These are phyloP conservation scores for Solanum peruvianum DNA, from an alignment of 257 asterid species.

Conservation along the genomic window DNA sequence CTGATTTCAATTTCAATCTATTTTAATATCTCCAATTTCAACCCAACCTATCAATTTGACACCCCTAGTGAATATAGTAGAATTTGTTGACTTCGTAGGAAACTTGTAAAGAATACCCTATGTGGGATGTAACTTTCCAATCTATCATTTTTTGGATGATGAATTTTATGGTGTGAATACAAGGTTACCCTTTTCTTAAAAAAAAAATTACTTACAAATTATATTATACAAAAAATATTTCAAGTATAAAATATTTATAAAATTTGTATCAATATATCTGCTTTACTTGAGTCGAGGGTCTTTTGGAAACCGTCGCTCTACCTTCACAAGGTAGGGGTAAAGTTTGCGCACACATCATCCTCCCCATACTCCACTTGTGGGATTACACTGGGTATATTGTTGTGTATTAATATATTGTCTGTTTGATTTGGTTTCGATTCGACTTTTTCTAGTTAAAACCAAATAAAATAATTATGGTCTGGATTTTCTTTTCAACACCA, in stretches of 20 bases:
- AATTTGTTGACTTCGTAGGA: no score
- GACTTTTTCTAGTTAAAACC: background rate
- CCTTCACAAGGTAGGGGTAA: background rate
- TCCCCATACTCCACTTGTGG: background rate
- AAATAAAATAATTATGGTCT: background rate
- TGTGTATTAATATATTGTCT: no score
- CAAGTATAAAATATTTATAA: background rate
- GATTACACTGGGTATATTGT: background rate
- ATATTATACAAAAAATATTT: background rate
- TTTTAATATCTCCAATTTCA: no score
- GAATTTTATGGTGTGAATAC: no score
- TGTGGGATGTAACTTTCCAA: no score
- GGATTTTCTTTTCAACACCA: background rate
- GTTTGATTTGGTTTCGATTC: background rate
- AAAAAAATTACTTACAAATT: background rate
- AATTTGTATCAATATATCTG: background rate
- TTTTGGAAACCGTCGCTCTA: background rate
- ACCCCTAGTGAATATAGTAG: no score
- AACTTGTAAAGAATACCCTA: no score
- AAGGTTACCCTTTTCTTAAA: no score
- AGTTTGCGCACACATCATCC: background rate
- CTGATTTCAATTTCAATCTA: no score
- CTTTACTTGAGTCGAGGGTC: background rate
- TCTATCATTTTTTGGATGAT: no score
- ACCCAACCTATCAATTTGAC: no score